Evolutionary conservation across 768 basidiomycete genomes (phyloP), one percentile per base, ranked within the genome.

Genomic region (Glaciozyma antarctica): DNA sequence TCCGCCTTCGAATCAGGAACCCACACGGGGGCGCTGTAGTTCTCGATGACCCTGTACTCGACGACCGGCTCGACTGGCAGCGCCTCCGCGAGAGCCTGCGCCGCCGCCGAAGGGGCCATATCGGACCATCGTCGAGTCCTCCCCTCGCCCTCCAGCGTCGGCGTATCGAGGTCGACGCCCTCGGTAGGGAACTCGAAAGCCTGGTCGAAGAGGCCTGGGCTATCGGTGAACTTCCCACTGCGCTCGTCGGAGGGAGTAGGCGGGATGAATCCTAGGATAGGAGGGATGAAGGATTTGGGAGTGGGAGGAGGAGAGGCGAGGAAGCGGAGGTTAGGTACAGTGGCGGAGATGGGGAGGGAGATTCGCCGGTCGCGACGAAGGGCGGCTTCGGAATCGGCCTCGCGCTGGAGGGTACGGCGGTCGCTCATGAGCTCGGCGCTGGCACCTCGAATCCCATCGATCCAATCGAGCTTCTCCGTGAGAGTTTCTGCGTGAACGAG

Each of bases 21-120:
- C 92, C 92, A 95, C 30, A 94, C 83, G 0, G 92, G 87, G 7
- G 92, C 91, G 2, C 90, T 84, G 79, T 90, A 94, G 75, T 88
- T 84, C 53, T 88, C 87, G 61, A 87, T 86, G 22, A 71, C 63
- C 12, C 55, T 62, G 58, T 66, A 66, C 44, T 63, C 68, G 19
- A 62, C 30, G 17, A 22, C 43, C 53, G 55, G 24, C 17, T 61
- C 51, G 30, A 2, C 21, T 34, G 15, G 60, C 21, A 67, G 28
- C 26, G 57, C 55, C 9, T 58, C 63, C 8, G 65, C 30, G n/a
- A 63, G 34, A 19, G 60, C 63, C 22, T 51, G 53, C 9, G 61
- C 52, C 34, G 62, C 61, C 8, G 52, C 34, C 4, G 67, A 43
- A 2, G 60, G 60, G 17, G 32, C 12, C 13, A 67, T 19, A 1